Base-by-base conservation (phyloP, 305 asterid genomes). In the Nicotiana rustica region DNA sequence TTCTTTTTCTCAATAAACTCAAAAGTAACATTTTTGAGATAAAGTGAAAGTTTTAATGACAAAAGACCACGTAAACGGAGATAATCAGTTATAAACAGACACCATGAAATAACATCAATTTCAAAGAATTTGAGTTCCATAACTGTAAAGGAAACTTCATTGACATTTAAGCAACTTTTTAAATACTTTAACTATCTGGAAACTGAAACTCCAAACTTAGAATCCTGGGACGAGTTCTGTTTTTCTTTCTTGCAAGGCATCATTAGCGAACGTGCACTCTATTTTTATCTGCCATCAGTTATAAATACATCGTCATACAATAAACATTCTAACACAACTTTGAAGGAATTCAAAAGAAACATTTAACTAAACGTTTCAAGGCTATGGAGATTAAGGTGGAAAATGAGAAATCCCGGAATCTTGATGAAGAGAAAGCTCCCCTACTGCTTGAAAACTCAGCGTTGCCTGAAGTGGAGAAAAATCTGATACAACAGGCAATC, bases 401-500 rank as follows among this genome's bases (percentile, higher is more conserved):
- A 81, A 57, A 84, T 15, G 91, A 82, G 83, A 13, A 80, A 64
- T 55, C 85, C 15, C 82, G 59, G 15, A 88, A 85, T 79, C 82
- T 82, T 31, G 47, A 21, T 14, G 92, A 92, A 15, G 85, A 86
- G 84, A 84, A 80, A 13, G 85, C 31, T 33, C 92, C 97, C 41
- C 88, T 95, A n/a, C 88, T 93, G 25, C 88, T 93, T 59, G 84
- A 60, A 10, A 82, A 87, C 12, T 86, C 88, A 80, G 14, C 64
- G 78, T 49, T 86, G 6, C 92, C 95, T 1, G 90, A 93, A 84
- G 89, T 90, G 18, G 91, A 93, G 76, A 86, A 92, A 85, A 95
- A 83, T 86, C 85, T 88, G 61, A 83, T 93, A 84, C 99, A 95
- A 73, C 88, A 91, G 89, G 99, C 96, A 83, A 94, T 94, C 41